Evolutionary conservation across 352 stramenopile species (phyloP), one percentile per base, ranked within the genome.

Genomic region (Pythium insidiosum): DNA sequence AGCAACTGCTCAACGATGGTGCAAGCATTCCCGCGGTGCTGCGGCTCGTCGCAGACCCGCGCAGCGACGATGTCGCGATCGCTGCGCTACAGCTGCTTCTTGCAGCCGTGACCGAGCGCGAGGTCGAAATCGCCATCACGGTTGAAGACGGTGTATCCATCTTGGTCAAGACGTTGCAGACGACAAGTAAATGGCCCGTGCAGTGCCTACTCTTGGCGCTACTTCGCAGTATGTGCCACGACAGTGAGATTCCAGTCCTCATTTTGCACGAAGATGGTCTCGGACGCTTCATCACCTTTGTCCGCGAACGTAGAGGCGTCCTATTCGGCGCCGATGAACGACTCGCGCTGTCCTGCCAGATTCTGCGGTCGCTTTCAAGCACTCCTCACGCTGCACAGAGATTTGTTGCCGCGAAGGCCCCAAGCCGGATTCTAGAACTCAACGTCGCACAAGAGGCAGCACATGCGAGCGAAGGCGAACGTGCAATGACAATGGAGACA

Each of bases 81-180:
- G 58, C 62, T 2, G 63, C 74, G 0, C 63, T 71, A 0, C 50
- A 73, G 9, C 24, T 87, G 31, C 36, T 87, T n/a, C 56, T 84
- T 5, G 38, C 47, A 1, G 53, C 61, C 0, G 53, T 69, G 2
- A 48, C 47, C 3, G 56, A 88, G 24, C 68, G 62, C 1, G 73
- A 84, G 15, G 59, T 87, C 11, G 68, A 80, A 24, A 74, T 88
- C 35, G 60, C 69, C 1, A 54, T 90, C 31, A 79, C 73, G 2
- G 77, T 88, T 6, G 74, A 82, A 47, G 77, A 90, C n/a, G 77
- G 77, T n/a, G 57, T 90, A 3, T 58, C 63, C 12, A 62, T 59
- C 2, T 51, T 90, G 7, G 68, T 84, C 9, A 50, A 49, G 16
- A 66, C 68, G 24, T 47, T 85, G 7, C 61, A 63, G 22, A 47